Conservation (phyloP, 2,329 filamentous ascomycete species). For the Simplicillium aogashimaense region DNA sequence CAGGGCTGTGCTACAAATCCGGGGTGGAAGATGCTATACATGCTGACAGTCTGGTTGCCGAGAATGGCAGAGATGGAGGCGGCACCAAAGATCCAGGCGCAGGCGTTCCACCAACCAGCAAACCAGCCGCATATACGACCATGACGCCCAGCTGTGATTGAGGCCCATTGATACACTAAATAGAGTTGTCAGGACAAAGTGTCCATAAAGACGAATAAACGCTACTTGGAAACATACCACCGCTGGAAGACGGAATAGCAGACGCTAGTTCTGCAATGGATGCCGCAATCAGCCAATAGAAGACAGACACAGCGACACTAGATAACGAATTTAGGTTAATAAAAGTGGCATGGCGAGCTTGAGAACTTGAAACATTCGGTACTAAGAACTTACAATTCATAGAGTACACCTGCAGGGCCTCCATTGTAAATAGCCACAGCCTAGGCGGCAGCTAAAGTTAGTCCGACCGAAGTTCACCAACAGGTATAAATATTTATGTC, state of each 20-base stretch:
- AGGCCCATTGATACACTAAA: constrained; percentile 50
- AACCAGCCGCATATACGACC: constrained; percentile 39
- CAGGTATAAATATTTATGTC: too few relatives aligned
- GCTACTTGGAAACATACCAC: constrained; percentile 12
- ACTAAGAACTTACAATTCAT: constrained; percentile 36
- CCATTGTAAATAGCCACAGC: constrained; percentile 46
- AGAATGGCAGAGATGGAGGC: constrained; percentile 30
- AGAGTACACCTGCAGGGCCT: constrained; percentile 50
- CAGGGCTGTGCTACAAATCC: constrained; percentile 25
- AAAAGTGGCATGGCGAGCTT: neutral
- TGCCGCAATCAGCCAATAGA: constrained; percentile 49
- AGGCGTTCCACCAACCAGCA: constrained; percentile 35
- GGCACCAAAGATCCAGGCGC: constrained; percentile 28
- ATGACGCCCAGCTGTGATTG: constrained; percentile 43
- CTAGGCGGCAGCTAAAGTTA: neutral
- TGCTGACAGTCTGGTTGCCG: constrained; percentile 29
- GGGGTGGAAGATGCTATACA: constrained; percentile 30
- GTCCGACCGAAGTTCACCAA: neutral
- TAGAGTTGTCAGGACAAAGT: neutral
- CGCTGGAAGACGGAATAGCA: constrained; percentile 50
- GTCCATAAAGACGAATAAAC: neutral
- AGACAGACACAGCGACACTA: constrained; percentile 28
- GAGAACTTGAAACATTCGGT: neutral
- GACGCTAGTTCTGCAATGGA: constrained; percentile 51
- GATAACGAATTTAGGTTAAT: neutral